Evolutionary conservation across 352 stramenopile genomes (phyloP).

Genomic region (Phytophthora niederhauseri): DNA sequence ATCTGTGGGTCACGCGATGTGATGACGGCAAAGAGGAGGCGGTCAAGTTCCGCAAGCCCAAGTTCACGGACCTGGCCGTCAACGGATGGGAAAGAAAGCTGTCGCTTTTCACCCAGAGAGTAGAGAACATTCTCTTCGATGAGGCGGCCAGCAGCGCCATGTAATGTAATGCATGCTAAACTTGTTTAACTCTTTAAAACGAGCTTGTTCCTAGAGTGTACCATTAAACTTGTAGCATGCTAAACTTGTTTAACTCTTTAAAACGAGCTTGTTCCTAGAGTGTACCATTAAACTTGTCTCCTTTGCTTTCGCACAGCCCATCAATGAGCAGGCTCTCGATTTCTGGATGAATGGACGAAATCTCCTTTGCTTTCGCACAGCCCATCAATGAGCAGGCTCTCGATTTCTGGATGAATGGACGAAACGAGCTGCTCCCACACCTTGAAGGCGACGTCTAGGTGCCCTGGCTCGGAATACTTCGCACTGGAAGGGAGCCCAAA

Average conservation of each 20-base stretch:
- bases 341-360: slow-evolving; percentile 13
- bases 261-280: too few species aligned
- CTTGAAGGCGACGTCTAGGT: slow-evolving; percentile 12
- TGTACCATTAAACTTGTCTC: too few species aligned
- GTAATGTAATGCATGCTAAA: too few species aligned
- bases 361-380: too few species aligned
- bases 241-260: too few species aligned
- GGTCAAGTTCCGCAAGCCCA: slow-evolving; percentile 7
- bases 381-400: slow-evolving; percentile 31
- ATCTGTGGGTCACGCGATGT: slow-evolving; percentile 12
- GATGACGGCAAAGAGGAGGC: slow-evolving; percentile 21
- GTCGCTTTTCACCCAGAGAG: slow-evolving; percentile 11
- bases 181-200: too few species aligned
- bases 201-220: too few species aligned
- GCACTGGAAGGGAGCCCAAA: not conserved
- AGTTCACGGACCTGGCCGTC: slow-evolving; percentile 15
- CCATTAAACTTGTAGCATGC: too few species aligned
- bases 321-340: slow-evolving; percentile 32
- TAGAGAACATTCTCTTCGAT: slow-evolving; percentile 35
- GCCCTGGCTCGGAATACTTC: slow-evolving; percentile 7
- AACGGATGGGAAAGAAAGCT: slow-evolving; percentile 19
- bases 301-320: slow-evolving; percentile 5
- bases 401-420: slow-evolving; percentile 19
- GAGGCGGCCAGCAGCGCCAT: not conserved
- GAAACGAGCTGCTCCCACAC: slow-evolving; percentile 12